These are phyloP conservation scores for Albophoma yamanashiensis DNA, from an alignment of 2,329 filamentous ascomycete genomes.

Conservation along the genomic window DNA sequence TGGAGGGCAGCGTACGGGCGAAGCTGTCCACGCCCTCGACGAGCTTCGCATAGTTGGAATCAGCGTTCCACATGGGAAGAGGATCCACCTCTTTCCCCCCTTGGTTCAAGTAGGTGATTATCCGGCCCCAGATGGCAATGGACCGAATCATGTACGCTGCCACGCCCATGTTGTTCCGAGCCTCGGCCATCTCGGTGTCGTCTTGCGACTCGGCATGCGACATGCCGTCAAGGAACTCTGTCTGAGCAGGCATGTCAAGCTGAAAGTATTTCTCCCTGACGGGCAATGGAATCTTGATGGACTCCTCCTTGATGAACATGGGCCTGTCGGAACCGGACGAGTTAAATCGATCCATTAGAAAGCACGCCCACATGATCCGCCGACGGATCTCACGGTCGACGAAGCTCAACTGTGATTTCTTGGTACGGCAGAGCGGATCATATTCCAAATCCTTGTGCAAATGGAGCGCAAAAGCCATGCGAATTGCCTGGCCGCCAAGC, in stretches of 20 bases:
- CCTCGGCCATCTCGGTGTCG: constrained; percentile 52
- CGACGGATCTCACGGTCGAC: constrained; percentile 88
- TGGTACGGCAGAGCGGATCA: constrained; percentile 58
- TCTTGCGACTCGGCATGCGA: constrained; percentile 51
- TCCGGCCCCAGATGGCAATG: constrained; percentile 80
- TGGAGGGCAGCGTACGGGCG: constrained; percentile 55
- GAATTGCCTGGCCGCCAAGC: constrained; percentile 84
- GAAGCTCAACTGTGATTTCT: constrained; percentile 63
- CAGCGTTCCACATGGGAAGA: constrained; percentile 68
- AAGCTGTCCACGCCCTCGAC: constrained; percentile 63
- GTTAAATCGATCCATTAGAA: constrained; percentile 95
- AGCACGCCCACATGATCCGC: constrained; percentile 96
- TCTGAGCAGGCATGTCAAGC: constrained; percentile 80
- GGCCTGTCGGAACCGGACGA: constrained; percentile 90
- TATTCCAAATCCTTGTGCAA: constrained; percentile 84
- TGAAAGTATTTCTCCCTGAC: constrained; percentile 86
- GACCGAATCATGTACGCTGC: constrained; percentile 80
- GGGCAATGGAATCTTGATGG: constrained; percentile 79
- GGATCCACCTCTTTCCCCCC: constrained; percentile 73
- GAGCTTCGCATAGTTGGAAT: constrained; percentile 67
- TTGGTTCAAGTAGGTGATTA: constrained; percentile 83
- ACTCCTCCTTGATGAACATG: constrained; percentile 82
- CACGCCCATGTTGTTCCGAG: constrained; percentile 84
- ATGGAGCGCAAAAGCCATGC: constrained; percentile 94
- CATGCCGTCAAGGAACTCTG: constrained; percentile 70